These are phyloP conservation scores for Mycena kentingensis DNA, from an alignment of 768 basidiomycete genomes.

Conservation along the genomic window DNA sequence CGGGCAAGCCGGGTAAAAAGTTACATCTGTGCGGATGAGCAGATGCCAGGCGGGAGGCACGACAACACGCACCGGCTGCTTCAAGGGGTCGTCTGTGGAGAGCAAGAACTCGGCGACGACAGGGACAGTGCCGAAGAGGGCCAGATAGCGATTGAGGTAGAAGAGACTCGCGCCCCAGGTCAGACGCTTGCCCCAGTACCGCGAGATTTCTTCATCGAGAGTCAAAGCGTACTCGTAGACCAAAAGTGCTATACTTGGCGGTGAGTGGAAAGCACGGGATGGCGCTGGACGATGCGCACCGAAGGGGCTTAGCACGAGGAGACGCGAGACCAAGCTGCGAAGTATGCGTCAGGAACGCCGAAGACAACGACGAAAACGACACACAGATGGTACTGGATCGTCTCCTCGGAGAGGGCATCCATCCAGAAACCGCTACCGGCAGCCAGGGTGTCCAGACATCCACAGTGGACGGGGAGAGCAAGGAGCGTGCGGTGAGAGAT, in stretches of 20 bases:
- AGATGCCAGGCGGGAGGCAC: not conserved
- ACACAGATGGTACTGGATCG: conserved; percentile 11
- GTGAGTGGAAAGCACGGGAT: not conserved
- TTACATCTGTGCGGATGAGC: not conserved
- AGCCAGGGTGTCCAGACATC: no score
- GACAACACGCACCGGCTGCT: not conserved
- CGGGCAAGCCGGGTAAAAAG: not conserved
- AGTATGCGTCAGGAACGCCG: no score
- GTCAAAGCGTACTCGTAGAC: conserved; percentile 40
- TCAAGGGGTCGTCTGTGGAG: conserved; percentile 6
- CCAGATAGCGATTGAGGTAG: conserved; percentile 27
- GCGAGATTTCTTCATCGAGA: conserved; percentile 30
- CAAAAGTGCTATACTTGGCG: conserved; percentile 28
- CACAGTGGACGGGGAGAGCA: no score
- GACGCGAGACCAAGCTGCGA: not conserved
- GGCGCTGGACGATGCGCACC: not conserved
- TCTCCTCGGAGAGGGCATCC: conserved; percentile 14
- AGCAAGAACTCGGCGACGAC: conserved; percentile 10
- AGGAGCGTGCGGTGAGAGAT: no score
- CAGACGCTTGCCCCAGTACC: conserved; percentile 33
- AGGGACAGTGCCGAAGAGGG: conserved; percentile 24
- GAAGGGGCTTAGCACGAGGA: not conserved
- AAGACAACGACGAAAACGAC: not conserved
- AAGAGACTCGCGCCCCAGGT: conserved; percentile 23
- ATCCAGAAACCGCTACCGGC: no score